Base-by-base conservation (phyloP, 169 alveolate genomes). In the Perkinsus marinus region DNA sequence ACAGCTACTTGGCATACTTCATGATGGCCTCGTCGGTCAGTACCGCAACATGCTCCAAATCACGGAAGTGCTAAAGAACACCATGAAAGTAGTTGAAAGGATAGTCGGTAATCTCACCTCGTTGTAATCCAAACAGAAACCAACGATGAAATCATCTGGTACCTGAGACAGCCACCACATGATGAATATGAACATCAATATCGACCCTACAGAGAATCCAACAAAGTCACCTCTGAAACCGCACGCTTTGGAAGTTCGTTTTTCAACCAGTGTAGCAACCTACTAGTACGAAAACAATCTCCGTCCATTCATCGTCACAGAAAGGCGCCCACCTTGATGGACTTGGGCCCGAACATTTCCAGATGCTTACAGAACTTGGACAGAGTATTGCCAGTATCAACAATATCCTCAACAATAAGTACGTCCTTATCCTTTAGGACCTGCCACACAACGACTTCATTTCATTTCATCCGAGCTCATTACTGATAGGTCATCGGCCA, bases 351-450 rank as follows among this genome's bases (percentile, higher is more conserved):
- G 90, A 93, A 90, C 37, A 92, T 94, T 90, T 94, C 91, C 92
- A 95, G 91, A 47, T 92, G 92, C 30, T 92, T 93, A 39, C 93
- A 89, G 89, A 95, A 91, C 69, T 95, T 93, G 37, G 92, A 90
- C 38, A 95, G 93, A 0, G 95, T 93, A 39, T 57, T 47, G 19
- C 95, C 95, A 6, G 97, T 95, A 92, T 95, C 96, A 26, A 95
- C 93, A 43, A 95, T 94, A 92, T 95, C 97, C 90, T 95, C 97
- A 39, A 94, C 95, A 34, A 95, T 93, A 36, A 95, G 93, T n/a
- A 95, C 96, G 41, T 95, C 93, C 68, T 95, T 94, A 38, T 68
- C 96, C 57, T 68, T 47, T 30, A 95, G 90, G 89, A 41, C 46
- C 46, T 41, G 10, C 10, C 46, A 41, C 3, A 41, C 3, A 41